phyloP scores from a whole-genome alignment of 2,329 filamentous ascomycete species.

The Ascochyta fabae region DNA sequence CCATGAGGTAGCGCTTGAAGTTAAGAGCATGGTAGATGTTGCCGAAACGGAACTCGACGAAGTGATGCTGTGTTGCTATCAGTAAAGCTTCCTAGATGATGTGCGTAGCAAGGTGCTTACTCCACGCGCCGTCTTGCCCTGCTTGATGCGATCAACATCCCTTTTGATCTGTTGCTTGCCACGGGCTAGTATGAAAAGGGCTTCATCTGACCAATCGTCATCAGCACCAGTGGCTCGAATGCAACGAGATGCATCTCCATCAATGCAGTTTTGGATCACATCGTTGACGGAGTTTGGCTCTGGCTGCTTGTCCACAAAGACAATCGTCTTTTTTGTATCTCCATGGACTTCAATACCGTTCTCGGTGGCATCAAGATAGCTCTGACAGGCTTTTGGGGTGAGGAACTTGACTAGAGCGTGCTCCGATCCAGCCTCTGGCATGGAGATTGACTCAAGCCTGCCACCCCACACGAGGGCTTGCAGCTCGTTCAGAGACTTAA shows the following conservation, averaged over 20 bases:
- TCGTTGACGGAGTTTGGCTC: slow-evolving; percentile 48
- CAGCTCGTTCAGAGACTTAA: slow-evolving; percentile 36
- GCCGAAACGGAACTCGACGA: slow-evolving; percentile 57
- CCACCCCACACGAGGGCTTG: slow-evolving; percentile 50
- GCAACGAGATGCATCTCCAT: slow-evolving; percentile 53
- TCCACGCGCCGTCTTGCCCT: slow-evolving; percentile 48
- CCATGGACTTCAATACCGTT: slow-evolving; percentile 42
- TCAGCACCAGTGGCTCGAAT: slow-evolving; percentile 54
- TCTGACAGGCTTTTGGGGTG: slow-evolving; percentile 39
- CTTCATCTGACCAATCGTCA: slow-evolving; percentile 47
- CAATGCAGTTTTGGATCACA: slow-evolving; percentile 50
- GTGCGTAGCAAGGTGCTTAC: slow-evolving; percentile 42
- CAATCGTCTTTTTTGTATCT: slow-evolving; percentile 27
- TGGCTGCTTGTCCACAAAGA: slow-evolving; percentile 39
- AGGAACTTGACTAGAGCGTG: slow-evolving; percentile 44
- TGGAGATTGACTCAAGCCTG: slow-evolving; percentile 39
- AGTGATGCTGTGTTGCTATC: slow-evolving; percentile 44
- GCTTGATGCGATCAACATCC: slow-evolving; percentile 55
- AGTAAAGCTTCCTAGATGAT: slow-evolving; percentile 1
- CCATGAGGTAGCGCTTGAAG: slow-evolving; percentile 51
- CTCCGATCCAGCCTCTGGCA: slow-evolving; percentile 31
- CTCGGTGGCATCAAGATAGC: slow-evolving; percentile 42
- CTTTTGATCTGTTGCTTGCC: slow-evolving; percentile 44
- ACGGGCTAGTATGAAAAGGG: slow-evolving; percentile 49
- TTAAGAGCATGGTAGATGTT: slow-evolving; percentile 55